Conservation (phyloP, 2,329 filamentous ascomycete genomes). For the Parascedosporium putredinis region DNA sequence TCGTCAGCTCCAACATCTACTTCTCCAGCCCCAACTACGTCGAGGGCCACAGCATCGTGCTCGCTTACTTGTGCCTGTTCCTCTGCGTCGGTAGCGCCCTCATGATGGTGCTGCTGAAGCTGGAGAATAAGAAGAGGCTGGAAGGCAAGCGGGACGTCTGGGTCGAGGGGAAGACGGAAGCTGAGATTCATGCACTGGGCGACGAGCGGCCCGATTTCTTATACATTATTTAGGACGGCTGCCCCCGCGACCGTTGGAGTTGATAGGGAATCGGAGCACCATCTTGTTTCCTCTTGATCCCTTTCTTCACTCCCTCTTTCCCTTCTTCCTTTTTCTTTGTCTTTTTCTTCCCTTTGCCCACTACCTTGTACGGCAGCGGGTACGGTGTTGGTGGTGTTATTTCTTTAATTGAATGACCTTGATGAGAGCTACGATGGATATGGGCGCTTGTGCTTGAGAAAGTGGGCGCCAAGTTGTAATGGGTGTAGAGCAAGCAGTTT, state of each 20-base stretch:
- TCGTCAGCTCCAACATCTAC: constrained; percentile 60
- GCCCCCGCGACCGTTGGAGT: too few relatives aligned
- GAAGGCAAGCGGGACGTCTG: constrained; percentile 45
- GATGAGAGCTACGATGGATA: too few relatives aligned
- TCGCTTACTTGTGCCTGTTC: constrained; percentile 55
- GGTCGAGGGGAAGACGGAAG: constrained; percentile 41
- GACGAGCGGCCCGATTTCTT: constrained; percentile 34
- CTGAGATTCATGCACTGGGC: constrained; percentile 46
- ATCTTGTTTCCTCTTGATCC: too few relatives aligned
- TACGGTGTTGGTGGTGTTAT: not conserved
- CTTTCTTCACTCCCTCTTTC: too few relatives aligned
- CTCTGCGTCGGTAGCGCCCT: constrained; percentile 52
- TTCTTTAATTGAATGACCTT: too few relatives aligned
- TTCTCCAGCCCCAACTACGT: constrained; percentile 19
- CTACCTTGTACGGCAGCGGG: not conserved
- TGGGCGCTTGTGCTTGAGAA: too few relatives aligned
- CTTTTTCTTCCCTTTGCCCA: not conserved
- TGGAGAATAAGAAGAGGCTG: constrained; percentile 49
- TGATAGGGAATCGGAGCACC: too few relatives aligned
- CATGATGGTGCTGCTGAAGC: constrained; percentile 46
- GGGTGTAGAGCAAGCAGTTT: too few relatives aligned
- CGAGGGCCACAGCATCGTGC: constrained; percentile 49
- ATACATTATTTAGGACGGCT: constrained; percentile 19
- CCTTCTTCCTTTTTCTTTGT: not conserved
- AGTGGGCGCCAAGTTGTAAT: not conserved